A percentile compares a stretch with the other conserved stretches of the same genome.
Evolutionary conservation across 1,139 yeast species (phyloP).

Genomic region (Kurtzmaniella quercitrusa): DNA sequence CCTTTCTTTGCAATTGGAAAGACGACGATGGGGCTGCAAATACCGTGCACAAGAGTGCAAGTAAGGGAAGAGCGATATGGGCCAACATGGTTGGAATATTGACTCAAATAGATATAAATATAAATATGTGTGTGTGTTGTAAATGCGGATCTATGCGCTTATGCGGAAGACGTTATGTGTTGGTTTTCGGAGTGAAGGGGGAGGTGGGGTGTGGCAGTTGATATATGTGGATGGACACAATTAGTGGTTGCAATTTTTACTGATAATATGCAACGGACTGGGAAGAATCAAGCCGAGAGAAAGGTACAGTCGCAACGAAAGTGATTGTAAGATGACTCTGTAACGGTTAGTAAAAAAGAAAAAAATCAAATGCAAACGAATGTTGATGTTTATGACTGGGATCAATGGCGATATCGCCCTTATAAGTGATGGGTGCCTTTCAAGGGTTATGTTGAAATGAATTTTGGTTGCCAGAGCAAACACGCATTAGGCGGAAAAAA

Average conservation of each 20-base stretch:
- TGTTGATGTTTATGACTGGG: not conserved
- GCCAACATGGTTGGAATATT: not conserved
- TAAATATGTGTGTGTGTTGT: too few relatives aligned
- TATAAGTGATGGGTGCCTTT: not conserved
- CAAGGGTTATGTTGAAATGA: not conserved
- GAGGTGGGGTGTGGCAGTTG: not conserved
- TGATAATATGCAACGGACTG: too few relatives aligned
- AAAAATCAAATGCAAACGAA: not conserved
- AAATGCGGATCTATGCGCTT: not conserved
- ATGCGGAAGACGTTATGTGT: not conserved
- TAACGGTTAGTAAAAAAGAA: not conserved
- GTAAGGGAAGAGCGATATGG: not conserved
- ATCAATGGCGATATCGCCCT: not conserved
- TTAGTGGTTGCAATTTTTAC: too few relatives aligned
- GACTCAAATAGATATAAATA: not conserved
- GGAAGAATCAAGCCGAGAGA: too few relatives aligned
- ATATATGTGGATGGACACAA: too few relatives aligned
- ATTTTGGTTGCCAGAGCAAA: not conserved
- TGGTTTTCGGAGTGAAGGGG: not conserved
- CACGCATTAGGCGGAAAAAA: not conserved
- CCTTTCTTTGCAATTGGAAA: slow-evolving; percentile 4
- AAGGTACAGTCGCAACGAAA: too few relatives aligned
- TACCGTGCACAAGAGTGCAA: slow-evolving; percentile 1
- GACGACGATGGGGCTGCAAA: slow-evolving; percentile 5
- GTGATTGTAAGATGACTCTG: too few relatives aligned